Percentiles rank a stretch among this genome's conserved stretches.
Conservation (phyloP, 805 yeast species). For the Metschnikowia vanudenii region DNA sequence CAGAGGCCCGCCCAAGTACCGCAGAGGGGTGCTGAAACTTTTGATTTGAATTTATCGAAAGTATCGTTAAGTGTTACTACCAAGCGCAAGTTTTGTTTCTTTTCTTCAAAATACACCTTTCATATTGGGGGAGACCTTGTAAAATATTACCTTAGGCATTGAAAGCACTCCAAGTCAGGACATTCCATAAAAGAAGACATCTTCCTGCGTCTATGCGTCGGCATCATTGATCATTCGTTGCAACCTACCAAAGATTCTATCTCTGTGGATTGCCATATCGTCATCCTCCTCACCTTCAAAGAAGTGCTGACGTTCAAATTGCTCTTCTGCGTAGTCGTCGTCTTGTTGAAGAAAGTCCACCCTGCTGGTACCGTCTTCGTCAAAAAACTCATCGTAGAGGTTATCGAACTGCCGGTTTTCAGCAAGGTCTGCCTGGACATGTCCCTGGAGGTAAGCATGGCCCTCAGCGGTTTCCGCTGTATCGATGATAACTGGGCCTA, state of each 20-base stretch:
- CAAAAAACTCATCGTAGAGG: conserved; percentile 24
- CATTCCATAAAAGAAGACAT: no score
- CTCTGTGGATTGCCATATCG: conserved; percentile 62
- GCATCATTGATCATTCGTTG: conserved; percentile 52
- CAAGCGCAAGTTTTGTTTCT: no score
- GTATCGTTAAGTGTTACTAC: no score
- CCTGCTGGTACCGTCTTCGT: conserved; percentile 35
- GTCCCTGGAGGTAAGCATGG: conserved; percentile 19
- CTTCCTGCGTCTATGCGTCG: background rate
- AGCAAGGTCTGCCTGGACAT: conserved; percentile 20
- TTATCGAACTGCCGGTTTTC: conserved; percentile 20
- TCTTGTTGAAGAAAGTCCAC: conserved; percentile 24
- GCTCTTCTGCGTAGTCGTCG: conserved; percentile 11
- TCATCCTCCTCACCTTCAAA: conserved; percentile 57
- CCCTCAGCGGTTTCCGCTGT: conserved; percentile 16
- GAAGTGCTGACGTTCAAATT: conserved; percentile 48
- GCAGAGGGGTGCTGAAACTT: no score
- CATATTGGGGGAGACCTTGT: no score
- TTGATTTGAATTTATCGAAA: no score
- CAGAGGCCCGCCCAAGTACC: no score
- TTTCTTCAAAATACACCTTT: no score
- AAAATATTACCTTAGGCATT: no score
- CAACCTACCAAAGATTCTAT: conserved; percentile 55
- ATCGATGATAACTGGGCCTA: conserved; percentile 16
- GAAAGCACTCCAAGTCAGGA: no score